Evolutionary conservation across 2,329 filamentous ascomycete species (phyloP).

Genomic region (Penicillium capsulatum): DNA sequence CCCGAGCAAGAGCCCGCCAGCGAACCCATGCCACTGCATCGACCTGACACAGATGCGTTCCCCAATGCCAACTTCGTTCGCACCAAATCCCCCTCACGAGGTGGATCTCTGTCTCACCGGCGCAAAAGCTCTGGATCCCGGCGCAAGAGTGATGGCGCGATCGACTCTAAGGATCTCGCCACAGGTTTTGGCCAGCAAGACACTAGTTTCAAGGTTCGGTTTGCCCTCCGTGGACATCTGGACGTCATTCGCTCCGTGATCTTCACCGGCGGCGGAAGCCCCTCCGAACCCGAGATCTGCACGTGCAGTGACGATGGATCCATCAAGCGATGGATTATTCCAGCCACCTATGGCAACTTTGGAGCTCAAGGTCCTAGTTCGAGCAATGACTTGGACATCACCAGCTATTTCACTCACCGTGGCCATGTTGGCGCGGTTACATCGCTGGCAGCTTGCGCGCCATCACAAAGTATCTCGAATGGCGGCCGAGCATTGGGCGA

Average conservation of each 20-base stretch:
- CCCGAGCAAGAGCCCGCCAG: slow-evolving; percentile 49
- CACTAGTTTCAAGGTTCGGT: slow-evolving; percentile 84
- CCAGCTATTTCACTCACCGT: slow-evolving; percentile 89
- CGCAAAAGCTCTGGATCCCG: slow-evolving; percentile 76
- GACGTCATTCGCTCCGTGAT: slow-evolving; percentile 93
- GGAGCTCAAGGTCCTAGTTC: slow-evolving; percentile 51
- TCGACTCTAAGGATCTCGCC: slow-evolving; percentile 55
- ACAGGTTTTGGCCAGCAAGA: slow-evolving; percentile 50
- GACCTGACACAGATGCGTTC: slow-evolving; percentile 84
- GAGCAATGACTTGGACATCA: slow-evolving; percentile 79
- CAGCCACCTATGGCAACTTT: slow-evolving; percentile 67
- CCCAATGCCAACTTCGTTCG: slow-evolving; percentile 72
- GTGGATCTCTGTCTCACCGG: slow-evolving; percentile 63
- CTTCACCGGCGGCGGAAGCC: slow-evolving; percentile 93
- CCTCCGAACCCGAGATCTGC: slow-evolving; percentile 93
- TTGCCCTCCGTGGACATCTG: slow-evolving; percentile 85
- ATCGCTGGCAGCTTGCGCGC: slow-evolving; percentile 78
- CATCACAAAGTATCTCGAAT: slow-evolving; percentile 81
- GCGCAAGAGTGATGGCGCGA: slow-evolving; percentile 58
- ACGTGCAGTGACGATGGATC: slow-evolving; percentile 93
- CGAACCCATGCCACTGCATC: slow-evolving; percentile 51
- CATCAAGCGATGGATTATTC: slow-evolving; percentile 95
- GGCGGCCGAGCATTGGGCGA: slow-evolving; percentile 84
- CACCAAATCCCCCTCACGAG: slow-evolving; percentile 72
- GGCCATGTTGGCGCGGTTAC: slow-evolving; percentile 90